phyloP scores from a whole-genome alignment of 306 rosid species.

The Boehmeria nivea region DNA sequence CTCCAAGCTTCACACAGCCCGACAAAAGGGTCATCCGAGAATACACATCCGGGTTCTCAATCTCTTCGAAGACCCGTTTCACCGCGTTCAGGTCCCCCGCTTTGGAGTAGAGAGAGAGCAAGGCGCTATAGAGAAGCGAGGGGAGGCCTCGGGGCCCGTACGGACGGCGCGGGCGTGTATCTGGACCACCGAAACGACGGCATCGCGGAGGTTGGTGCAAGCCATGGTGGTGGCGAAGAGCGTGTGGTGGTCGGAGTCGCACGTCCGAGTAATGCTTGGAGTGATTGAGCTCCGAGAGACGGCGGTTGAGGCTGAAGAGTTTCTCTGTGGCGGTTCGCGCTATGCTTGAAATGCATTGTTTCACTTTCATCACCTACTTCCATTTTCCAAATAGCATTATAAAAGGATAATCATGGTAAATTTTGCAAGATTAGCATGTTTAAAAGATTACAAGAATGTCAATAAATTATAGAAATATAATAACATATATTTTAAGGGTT shows the following conservation, averaged over 20 bases:
- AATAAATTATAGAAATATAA: too few species aligned
- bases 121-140: constrained; percentile 54
- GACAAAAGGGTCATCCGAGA: constrained; percentile 39
- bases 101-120: constrained; percentile 51
- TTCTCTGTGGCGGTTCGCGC: constrained; percentile 13
- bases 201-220: constrained; percentile 29
- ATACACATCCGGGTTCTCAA: constrained; percentile 23
- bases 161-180: constrained; percentile 45
- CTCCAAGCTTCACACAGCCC: constrained; percentile 27
- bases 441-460: too few species aligned
- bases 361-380: too few species aligned
- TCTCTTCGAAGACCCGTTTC: constrained; percentile 28
- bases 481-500: too few species aligned
- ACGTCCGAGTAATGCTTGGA: constrained; percentile 34
- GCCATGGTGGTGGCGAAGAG: constrained; percentile 55
- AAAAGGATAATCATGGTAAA: too few species aligned
- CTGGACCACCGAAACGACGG: constrained; percentile 43
- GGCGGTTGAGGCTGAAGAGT: constrained; percentile 40
- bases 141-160: constrained; percentile 39
- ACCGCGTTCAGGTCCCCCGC: constrained; percentile 23
- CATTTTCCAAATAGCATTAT: too few species aligned
- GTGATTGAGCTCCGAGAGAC: constrained; percentile 38
- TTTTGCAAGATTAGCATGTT: too few species aligned
- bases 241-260: constrained; percentile 52
- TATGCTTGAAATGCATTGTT: constrained; percentile 9